Evolutionary conservation across 305 asterid species (phyloP).

Genomic region (Striga hermonthica): DNA sequence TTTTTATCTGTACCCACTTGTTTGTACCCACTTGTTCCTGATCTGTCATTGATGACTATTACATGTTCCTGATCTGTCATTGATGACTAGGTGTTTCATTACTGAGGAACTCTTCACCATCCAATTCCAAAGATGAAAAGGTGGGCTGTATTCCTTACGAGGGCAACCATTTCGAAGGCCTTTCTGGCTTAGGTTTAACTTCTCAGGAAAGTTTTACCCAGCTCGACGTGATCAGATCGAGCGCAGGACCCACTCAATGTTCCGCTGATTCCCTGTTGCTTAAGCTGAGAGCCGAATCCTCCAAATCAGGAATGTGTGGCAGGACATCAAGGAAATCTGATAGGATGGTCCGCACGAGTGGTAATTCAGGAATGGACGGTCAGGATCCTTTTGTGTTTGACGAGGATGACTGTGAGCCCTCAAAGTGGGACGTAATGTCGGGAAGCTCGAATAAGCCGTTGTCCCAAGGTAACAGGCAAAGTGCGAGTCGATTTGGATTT

Average conservation of each 20-base stretch:
- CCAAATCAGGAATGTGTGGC: constrained; percentile 51
- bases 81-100: constrained; percentile 50
- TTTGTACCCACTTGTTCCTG: constrained; percentile 21
- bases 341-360: constrained; percentile 31
- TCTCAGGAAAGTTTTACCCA: constrained; percentile 47
- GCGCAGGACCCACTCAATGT: constrained; percentile 32
- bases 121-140: constrained; percentile 36
- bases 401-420: constrained; percentile 60
- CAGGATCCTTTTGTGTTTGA: constrained; percentile 85
- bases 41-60: constrained; percentile 28
- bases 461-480: constrained; percentile 40
- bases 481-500: constrained; percentile 34
- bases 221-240: constrained; percentile 34
- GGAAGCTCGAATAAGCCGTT: constrained; percentile 42
- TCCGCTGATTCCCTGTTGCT: constrained; percentile 44
- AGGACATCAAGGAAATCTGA: constrained; percentile 44
- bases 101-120: constrained; percentile 31
- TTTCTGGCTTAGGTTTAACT: constrained; percentile 42
- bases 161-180: constrained; percentile 37
- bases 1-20: background rate
- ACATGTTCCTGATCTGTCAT: too few species aligned
- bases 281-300: constrained; percentile 63
- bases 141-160: too few species aligned
- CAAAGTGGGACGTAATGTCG: constrained; percentile 83
- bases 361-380: constrained; percentile 32